Conservation (phyloP, 768 basidiomycete species). For the Lentinula lateritia region DNA sequence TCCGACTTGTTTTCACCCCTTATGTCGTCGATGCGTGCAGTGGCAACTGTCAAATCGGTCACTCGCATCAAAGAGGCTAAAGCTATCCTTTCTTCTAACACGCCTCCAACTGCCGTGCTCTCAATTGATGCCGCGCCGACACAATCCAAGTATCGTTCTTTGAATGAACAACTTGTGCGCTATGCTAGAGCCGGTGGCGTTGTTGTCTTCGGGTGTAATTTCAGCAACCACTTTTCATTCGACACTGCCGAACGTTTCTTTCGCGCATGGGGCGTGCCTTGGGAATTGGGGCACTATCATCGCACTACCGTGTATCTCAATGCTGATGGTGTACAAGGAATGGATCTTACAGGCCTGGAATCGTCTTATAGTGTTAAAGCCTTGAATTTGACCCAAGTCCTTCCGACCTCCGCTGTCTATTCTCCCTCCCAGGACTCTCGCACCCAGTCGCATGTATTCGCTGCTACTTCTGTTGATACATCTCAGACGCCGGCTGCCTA, state of each 20-base stretch:
- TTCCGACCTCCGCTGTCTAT: conserved; percentile 14
- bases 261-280: conserved; percentile 14
- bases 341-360: conserved; percentile 4
- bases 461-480: conserved; percentile 7
- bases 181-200: conserved; percentile 16
- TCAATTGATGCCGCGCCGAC: background rate
- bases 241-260: conserved; percentile 6
- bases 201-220: conserved; percentile 15
- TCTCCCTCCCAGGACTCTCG: conserved; percentile 11
- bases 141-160: background rate
- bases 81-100: background rate
- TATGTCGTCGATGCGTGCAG: background rate
- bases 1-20: background rate
- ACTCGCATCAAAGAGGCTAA: background rate
- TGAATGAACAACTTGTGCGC: background rate
- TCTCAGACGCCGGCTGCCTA: conserved; percentile 14
- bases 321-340: background rate
- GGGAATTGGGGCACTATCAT: conserved; percentile 19
- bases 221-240: conserved; percentile 12
- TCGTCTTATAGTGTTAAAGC: conserved; percentile 19
- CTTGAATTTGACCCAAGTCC: conserved; percentile 13
- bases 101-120: conserved; percentile 2
- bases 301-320: conserved; percentile 19
- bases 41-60: background rate
- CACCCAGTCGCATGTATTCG: conserved; percentile 18